Evolutionary conservation across 495 filamentous ascomycete species (phyloP).

Genomic region (Neurospora tetraspora): DNA sequence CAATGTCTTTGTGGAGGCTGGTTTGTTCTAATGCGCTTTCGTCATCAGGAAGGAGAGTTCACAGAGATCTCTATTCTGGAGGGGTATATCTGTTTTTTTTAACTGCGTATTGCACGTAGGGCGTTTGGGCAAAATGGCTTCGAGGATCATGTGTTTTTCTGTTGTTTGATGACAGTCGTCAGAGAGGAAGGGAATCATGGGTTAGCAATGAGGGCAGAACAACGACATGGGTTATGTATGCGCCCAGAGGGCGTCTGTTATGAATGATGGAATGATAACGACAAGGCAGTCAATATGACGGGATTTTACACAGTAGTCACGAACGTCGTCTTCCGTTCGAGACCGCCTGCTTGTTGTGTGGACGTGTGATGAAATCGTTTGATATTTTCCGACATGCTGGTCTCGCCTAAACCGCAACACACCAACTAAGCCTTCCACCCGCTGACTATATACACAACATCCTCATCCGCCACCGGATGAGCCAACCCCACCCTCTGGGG

Average conservation of each 20-base stretch:
- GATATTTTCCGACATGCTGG: not conserved
- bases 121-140: not conserved
- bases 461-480: conserved; percentile 86
- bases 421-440: conserved; percentile 48
- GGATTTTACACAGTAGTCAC: not conserved
- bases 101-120: not conserved
- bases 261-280: not conserved
- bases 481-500: conserved; percentile 86
- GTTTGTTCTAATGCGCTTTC: not conserved
- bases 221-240: not conserved
- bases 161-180: not conserved
- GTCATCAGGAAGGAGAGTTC: not conserved
- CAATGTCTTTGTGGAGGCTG: not conserved
- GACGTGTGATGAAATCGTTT: not conserved
- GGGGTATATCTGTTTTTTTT: not conserved
- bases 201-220: not conserved
- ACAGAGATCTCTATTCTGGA: not conserved
- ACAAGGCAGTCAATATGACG: not conserved
- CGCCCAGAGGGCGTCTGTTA: not conserved
- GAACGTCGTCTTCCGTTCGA: not conserved
- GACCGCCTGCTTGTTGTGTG: not conserved
- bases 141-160: not conserved
- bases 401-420: not conserved
- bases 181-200: not conserved
- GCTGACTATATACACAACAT: conserved; percentile 95